phyloP scores from a whole-genome alignment of 805 yeast species.

The baker's yeast (Saccharomyces cerevisiae) region DNA sequence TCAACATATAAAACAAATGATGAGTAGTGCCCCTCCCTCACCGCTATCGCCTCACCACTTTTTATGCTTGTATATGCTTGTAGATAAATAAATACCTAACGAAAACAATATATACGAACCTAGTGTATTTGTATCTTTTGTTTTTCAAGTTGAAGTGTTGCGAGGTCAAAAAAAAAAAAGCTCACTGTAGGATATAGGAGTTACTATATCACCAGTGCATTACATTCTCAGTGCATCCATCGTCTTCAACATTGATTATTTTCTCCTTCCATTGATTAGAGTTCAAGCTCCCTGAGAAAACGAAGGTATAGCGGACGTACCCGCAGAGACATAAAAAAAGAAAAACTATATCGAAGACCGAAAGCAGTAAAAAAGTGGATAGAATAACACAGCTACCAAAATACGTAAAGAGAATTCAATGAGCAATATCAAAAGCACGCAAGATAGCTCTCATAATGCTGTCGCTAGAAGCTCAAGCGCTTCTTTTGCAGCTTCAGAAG shows the following conservation, averaged over 20 bases:
- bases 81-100: neutral
- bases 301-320: neutral
- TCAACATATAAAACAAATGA: neutral
- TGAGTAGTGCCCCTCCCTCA: neutral
- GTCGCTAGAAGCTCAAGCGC: neutral
- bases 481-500: neutral
- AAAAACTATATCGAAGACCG: neutral
- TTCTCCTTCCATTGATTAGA: neutral
- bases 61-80: neutral
- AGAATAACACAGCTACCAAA: neutral
- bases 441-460: neutral
- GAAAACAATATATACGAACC: neutral
- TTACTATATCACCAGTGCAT: neutral
- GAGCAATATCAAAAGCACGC: neutral
- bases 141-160: neutral
- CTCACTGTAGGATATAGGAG: neutral
- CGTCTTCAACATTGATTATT: no score
- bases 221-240: no score
- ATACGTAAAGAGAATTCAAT: neutral
- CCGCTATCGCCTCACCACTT: neutral
- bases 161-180: neutral
- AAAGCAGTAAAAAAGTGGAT: neutral
- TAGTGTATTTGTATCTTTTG: neutral
- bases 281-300: neutral
- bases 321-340: neutral